Evolutionary conservation across 306 rosid species (phyloP).

Genomic region (Sicyos edulis): DNA sequence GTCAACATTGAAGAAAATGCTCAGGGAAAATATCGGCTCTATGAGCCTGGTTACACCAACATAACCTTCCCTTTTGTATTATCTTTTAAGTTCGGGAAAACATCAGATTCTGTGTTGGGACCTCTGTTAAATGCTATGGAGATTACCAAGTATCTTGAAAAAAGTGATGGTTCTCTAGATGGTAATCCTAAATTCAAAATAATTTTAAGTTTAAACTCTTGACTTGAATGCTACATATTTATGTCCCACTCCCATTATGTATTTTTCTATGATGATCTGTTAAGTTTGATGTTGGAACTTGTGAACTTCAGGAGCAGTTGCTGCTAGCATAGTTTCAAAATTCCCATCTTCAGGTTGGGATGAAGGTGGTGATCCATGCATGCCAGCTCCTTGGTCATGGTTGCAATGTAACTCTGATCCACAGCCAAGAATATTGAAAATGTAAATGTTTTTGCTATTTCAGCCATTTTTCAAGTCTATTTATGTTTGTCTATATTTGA

Average conservation of each 20-base stretch:
- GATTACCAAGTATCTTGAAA: conserved; percentile 72
- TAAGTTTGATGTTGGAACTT: conserved; percentile 30
- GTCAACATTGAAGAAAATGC: conserved; percentile 95
- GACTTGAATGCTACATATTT: background rate
- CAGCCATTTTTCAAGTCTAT: conserved; percentile 16
- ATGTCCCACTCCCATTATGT: background rate
- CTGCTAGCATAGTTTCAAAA: conserved; percentile 49
- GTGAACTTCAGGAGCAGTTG: conserved; percentile 49
- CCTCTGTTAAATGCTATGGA: conserved; percentile 96
- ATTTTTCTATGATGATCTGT: background rate
- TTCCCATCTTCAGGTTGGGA: conserved; percentile 63
- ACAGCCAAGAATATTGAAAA: conserved; percentile 68
- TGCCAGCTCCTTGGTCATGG: conserved; percentile 98
- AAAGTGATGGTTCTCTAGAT: conserved; percentile 71
- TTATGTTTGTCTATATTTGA: conserved; percentile 3
- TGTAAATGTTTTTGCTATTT: conserved; percentile 41
- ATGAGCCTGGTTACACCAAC: conserved; percentile 79
- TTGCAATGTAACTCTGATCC: conserved; percentile 71
- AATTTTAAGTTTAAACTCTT: conserved; percentile 8
- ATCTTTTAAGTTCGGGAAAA: conserved; percentile 64
- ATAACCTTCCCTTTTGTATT: conserved; percentile 76
- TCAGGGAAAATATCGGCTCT: conserved; percentile 72
- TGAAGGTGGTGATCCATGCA: conserved; percentile 97
- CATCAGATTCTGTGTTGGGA: conserved; percentile 74
- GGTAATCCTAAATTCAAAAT: conserved; percentile 34